These are phyloP conservation scores for Gomphus bonarii DNA, from an alignment of 1,284 basidiomycete species.

Conservation along the genomic window DNA sequence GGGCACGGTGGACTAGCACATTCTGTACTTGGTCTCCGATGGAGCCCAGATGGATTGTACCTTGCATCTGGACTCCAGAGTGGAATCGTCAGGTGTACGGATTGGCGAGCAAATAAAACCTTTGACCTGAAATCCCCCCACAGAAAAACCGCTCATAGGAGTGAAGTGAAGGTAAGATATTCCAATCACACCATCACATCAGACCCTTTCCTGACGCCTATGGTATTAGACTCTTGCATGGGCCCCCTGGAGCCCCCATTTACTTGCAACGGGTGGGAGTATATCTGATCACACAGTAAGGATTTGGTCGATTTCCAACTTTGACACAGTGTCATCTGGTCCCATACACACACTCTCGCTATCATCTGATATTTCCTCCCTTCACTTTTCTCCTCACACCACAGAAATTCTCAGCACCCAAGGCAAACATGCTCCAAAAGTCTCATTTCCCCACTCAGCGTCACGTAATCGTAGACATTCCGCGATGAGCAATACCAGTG, in stretches of 20 bases:
- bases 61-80: conserved; percentile 43
- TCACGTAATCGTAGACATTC: not conserved
- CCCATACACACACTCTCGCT: conserved; percentile 50
- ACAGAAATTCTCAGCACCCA: conserved; percentile 87
- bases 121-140: conserved; percentile 43
- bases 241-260: conserved; percentile 82
- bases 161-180: conserved; percentile 20
- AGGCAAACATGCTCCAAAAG: conserved; percentile 35
- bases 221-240: conserved; percentile 68
- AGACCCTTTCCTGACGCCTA: not conserved
- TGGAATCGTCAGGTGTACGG: conserved; percentile 45
- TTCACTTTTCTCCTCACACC: conserved; percentile 79
- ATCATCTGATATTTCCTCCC: conserved; percentile 63
- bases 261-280: conserved; percentile 79
- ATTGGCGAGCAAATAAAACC: conserved; percentile 33
- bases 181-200: not conserved
- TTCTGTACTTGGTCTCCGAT: conserved; percentile 25
- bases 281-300: conserved; percentile 70
- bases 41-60: conserved; percentile 38
- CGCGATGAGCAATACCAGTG: not conserved
- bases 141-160: conserved; percentile 36
- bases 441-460: conserved; percentile 14
- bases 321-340: conserved; percentile 36
- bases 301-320: conserved; percentile 52
- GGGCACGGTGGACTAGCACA: not conserved